Percentiles rank a stretch among this genome's conserved stretches.
These are phyloP conservation scores for Trichoderma sp. DNA, from an alignment of 2,329 filamentous ascomycete genomes.

Conservation along the genomic window DNA sequence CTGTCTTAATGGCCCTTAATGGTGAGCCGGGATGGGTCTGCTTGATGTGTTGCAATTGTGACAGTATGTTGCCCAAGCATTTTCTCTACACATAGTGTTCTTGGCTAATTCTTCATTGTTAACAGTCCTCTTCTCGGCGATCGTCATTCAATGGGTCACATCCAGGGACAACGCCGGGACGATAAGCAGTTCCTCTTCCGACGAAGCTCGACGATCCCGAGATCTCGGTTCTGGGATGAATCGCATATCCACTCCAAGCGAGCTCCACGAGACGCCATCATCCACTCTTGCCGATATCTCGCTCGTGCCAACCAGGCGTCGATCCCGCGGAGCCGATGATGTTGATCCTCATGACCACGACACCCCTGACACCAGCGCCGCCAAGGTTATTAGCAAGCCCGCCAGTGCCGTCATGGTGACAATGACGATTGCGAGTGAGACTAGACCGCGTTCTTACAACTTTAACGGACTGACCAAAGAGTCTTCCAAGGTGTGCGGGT, in stretches of 20 bases:
- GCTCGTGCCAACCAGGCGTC: slow-evolving; percentile 25
- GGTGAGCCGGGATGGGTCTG: slow-evolving; percentile 65
- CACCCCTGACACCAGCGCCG: slow-evolving; percentile 10
- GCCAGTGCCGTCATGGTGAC: slow-evolving; percentile 33
- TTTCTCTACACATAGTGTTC: not conserved
- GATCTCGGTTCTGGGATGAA: slow-evolving; percentile 17
- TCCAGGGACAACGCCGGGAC: slow-evolving; percentile 43
- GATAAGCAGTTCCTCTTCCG: slow-evolving; percentile 24
- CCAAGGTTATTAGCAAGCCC: not conserved
- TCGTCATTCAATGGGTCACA: slow-evolving; percentile 62
- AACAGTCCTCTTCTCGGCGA: slow-evolving; percentile 55
- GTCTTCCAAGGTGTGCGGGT: not conserved
- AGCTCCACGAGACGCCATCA: slow-evolving; percentile 22
- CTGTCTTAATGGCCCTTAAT: slow-evolving; percentile 54
- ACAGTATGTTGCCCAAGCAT: slow-evolving; percentile 44
- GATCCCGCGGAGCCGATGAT: slow-evolving; percentile 24
- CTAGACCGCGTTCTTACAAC: slow-evolving; percentile 18
- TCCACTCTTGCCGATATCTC: slow-evolving; percentile 29
- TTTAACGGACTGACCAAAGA: not conserved
- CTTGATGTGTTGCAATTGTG: slow-evolving; percentile 62
- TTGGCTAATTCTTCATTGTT: not conserved
- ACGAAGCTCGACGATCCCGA: slow-evolving; percentile 19
- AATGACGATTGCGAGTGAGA: slow-evolving; percentile 39
- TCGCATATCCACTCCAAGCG: slow-evolving; percentile 14
- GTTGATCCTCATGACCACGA: slow-evolving; percentile 16